Conservation (phyloP, 345 rosid species). For the Salix suchowensis region DNA sequence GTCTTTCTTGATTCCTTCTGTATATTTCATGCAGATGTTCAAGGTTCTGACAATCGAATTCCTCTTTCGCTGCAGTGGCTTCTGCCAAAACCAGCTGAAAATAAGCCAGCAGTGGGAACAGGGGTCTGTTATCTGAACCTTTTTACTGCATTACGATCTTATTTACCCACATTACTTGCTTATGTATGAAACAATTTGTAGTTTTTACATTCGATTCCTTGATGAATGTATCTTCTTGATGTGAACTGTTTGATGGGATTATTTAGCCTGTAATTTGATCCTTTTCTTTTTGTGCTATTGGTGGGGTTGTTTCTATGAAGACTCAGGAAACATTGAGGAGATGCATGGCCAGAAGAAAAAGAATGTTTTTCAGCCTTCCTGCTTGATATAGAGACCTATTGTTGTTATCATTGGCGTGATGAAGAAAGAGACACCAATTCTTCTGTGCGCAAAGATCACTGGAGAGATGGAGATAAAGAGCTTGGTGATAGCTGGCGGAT, state of each 20-base stretch:
- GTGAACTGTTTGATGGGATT: neutral
- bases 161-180: neutral
- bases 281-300: neutral
- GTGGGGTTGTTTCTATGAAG: slow-evolving; percentile 21
- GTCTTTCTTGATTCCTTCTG: neutral
- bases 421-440: slow-evolving; percentile 88
- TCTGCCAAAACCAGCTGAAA: slow-evolving; percentile 81
- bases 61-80: slow-evolving; percentile 99
- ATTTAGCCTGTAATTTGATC: neutral
- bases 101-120: slow-evolving; percentile 63
- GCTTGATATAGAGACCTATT: slow-evolving; percentile 68
- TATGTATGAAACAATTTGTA: neutral
- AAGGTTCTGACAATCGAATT: slow-evolving; percentile 64
- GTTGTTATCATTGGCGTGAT: slow-evolving; percentile 89
- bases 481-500: slow-evolving; percentile 54
- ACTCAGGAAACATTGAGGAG: slow-evolving; percentile 57
- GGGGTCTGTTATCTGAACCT: slow-evolving; percentile 48
- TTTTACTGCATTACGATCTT: neutral
- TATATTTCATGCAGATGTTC: slow-evolving; percentile 60
- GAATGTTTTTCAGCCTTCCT: slow-evolving; percentile 81
- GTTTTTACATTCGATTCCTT: neutral
- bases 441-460: slow-evolving; percentile 58
- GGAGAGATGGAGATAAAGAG: slow-evolving; percentile 86
- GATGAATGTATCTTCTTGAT: neutral
- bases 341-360: slow-evolving; percentile 66